Percentiles rank a stretch among this genome's conserved stretches.
Evolutionary conservation across 768 basidiomycete species (phyloP).

Genomic region (Mycena haematopus): DNA sequence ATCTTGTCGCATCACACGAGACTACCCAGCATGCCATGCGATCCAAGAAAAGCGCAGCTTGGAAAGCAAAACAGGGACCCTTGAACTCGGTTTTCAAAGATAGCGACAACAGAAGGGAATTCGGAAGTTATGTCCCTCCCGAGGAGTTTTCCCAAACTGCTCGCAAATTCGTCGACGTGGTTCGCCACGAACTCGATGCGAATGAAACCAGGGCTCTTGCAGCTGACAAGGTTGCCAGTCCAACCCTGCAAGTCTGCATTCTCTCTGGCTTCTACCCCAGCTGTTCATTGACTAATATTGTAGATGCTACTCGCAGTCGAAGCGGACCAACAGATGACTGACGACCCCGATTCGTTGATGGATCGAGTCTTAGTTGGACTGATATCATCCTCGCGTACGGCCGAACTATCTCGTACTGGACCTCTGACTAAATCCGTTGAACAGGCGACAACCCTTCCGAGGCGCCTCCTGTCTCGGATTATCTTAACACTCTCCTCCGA

Average conservation of each 20-base stretch:
- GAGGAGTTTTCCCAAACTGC: slow-evolving; percentile 55
- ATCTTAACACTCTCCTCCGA: slow-evolving; percentile 79
- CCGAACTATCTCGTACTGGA: slow-evolving; percentile 1
- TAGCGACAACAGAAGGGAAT: slow-evolving; percentile 45
- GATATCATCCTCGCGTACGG: slow-evolving; percentile 68
- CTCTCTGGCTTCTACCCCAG: slow-evolving; percentile 8
- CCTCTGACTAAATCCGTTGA: slow-evolving; percentile 2
- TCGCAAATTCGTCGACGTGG: slow-evolving; percentile 51
- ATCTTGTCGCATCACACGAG: slow-evolving; percentile 48
- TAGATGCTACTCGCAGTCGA: slow-evolving; percentile 89
- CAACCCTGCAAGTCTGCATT: slow-evolving; percentile 67
- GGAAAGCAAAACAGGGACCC: slow-evolving; percentile 80
- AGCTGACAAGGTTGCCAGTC: slow-evolving; percentile 78
- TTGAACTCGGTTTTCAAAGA: slow-evolving; percentile 80
- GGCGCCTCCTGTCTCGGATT: slow-evolving; percentile 69
- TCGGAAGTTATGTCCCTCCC: slow-evolving; percentile 42
- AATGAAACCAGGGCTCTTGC: slow-evolving; percentile 84
- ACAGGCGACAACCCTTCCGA: slow-evolving; percentile 47
- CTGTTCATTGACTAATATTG: slow-evolving; percentile 7
- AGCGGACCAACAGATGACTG: slow-evolving; percentile 64
- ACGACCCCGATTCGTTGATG: slow-evolving; percentile 74
- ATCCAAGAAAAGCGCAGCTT: slow-evolving; percentile 86
- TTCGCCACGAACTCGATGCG: slow-evolving; percentile 60
- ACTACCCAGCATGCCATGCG: slow-evolving; percentile 55
- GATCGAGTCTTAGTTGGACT: slow-evolving; percentile 82